Percentiles rank a stretch among this genome's conserved stretches.
phyloP scores from a whole-genome alignment of 2,329 filamentous ascomycete genomes.

The Alternaria triticimaculans region DNA sequence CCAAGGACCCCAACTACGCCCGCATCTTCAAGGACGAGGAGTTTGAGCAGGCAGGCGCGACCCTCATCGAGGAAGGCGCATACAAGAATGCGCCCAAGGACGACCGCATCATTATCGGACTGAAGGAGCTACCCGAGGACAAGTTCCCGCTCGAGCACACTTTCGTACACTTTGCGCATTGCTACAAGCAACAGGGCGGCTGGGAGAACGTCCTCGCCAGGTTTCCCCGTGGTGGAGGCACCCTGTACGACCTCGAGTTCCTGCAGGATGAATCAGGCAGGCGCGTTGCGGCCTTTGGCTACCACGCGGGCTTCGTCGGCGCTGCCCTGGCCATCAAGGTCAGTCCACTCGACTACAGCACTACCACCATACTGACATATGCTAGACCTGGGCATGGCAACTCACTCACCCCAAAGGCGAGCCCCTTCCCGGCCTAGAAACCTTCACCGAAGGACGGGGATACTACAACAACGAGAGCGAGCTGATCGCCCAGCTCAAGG shows the following conservation, averaged over 20 bases:
- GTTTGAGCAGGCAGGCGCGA: constrained; percentile 48
- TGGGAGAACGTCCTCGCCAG: constrained; percentile 82
- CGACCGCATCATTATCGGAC: constrained; percentile 49
- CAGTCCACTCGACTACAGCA: neutral
- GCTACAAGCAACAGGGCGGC: constrained; percentile 52
- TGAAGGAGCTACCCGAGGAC: constrained; percentile 52
- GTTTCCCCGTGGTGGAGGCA: constrained; percentile 77
- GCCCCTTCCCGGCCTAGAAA: constrained; percentile 69
- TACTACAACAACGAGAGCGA: constrained; percentile 76
- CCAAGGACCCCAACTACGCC: constrained; percentile 45
- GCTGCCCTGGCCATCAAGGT: constrained; percentile 54
- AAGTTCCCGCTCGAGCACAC: constrained; percentile 49
- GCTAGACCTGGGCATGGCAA: constrained; percentile 82
- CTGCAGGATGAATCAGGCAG: constrained; percentile 74
- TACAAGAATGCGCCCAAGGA: constrained; percentile 49
- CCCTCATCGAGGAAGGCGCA: constrained; percentile 46
- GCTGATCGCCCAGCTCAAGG: constrained; percentile 76
- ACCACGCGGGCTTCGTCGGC: constrained; percentile 56
- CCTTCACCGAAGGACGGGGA: constrained; percentile 55
- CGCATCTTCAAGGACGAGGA: constrained; percentile 53
- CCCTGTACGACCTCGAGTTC: constrained; percentile 87
- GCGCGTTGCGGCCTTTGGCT: constrained; percentile 73
- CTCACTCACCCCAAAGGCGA: constrained; percentile 70
- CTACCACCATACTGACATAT: constrained; percentile 9
- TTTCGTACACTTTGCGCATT: constrained; percentile 52